Percentiles rank a stretch among this genome's conserved stretches.
Conservation (phyloP, 148 eudicot genomes). For the Bassia scoparia region DNA sequence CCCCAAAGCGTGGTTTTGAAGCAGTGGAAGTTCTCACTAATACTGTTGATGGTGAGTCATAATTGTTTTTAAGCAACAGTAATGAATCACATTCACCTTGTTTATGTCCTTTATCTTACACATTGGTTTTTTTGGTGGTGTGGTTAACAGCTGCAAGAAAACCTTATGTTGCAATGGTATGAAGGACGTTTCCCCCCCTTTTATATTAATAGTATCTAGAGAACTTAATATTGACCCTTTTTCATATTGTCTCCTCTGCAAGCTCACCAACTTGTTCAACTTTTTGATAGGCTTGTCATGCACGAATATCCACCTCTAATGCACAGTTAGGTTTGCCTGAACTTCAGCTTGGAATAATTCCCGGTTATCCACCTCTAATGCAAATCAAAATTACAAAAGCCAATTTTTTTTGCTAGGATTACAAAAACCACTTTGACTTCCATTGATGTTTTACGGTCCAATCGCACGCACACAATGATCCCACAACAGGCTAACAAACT, state of each 20-base stretch:
- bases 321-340: slow-evolving; percentile 97
- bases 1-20: slow-evolving; percentile 69
- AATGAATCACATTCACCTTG: neutral
- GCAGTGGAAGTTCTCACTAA: slow-evolving; percentile 82
- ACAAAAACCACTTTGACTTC: neutral
- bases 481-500: slow-evolving; percentile 1
- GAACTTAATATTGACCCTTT: neutral
- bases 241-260: neutral
- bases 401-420: too few relatives aligned
- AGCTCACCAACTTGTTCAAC: slow-evolving; percentile 6
- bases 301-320: slow-evolving; percentile 77
- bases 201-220: neutral
- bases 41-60: slow-evolving; percentile 62
- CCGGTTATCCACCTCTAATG: too few relatives aligned
- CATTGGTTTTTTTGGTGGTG: neutral
- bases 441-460: neutral
- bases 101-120: neutral
- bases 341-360: slow-evolving; percentile 89
- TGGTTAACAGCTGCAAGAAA: slow-evolving; percentile 61
- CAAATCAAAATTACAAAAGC: too few relatives aligned
- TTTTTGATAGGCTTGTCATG: slow-evolving; percentile 73
- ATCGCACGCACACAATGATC: neutral
- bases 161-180: slow-evolving; percentile 96
- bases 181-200: slow-evolving; percentile 19
- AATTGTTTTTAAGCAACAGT: neutral